These are phyloP conservation scores for Endocalyx cinctus DNA, from an alignment of 2,329 filamentous ascomycete genomes.

Conservation along the genomic window DNA sequence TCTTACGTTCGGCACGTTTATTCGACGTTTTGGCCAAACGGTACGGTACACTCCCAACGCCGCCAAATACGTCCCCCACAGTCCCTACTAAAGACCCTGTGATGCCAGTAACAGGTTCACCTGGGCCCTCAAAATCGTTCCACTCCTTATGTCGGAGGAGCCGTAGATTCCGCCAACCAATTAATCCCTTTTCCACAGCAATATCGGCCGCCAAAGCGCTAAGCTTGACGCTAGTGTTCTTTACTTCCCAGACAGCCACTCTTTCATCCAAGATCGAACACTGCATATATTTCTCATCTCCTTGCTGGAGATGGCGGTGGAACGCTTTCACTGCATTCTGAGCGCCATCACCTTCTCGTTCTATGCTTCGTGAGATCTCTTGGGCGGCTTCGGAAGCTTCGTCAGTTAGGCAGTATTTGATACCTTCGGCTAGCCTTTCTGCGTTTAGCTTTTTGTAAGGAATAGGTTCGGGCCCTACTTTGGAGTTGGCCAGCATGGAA, in stretches of 20 bases:
- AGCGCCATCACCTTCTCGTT: constrained; percentile 61
- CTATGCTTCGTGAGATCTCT: constrained; percentile 58
- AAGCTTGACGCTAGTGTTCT: constrained; percentile 54
- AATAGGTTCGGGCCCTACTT: constrained; percentile 61
- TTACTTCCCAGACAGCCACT: constrained; percentile 63
- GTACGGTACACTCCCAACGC: constrained; percentile 60
- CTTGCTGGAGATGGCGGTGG: constrained; percentile 53
- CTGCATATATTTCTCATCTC: constrained; percentile 51
- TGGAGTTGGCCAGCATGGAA: constrained; percentile 58
- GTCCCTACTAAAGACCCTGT: constrained; percentile 58
- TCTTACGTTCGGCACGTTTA: constrained; percentile 46
- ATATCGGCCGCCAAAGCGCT: constrained; percentile 62
- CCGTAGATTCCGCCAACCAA: constrained; percentile 59
- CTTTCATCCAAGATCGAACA: constrained; percentile 62
- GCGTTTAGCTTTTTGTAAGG: constrained; percentile 63
- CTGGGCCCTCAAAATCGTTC: constrained; percentile 73
- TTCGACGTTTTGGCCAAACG: constrained; percentile 54
- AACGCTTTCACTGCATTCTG: constrained; percentile 65
- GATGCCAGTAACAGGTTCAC: constrained; percentile 65
- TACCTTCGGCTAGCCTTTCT: constrained; percentile 65
- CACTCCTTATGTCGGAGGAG: constrained; percentile 65
- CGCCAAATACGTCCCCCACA: constrained; percentile 54
- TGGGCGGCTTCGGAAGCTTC: constrained; percentile 54
- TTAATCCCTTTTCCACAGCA: constrained; percentile 54
- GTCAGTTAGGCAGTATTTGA: constrained; percentile 60